A percentile compares a stretch with the other conserved stretches of the same genome.
Evolutionary conservation across 2,329 filamentous ascomycete genomes (phyloP).

Genomic region (Colletotrichum noveboracense): DNA sequence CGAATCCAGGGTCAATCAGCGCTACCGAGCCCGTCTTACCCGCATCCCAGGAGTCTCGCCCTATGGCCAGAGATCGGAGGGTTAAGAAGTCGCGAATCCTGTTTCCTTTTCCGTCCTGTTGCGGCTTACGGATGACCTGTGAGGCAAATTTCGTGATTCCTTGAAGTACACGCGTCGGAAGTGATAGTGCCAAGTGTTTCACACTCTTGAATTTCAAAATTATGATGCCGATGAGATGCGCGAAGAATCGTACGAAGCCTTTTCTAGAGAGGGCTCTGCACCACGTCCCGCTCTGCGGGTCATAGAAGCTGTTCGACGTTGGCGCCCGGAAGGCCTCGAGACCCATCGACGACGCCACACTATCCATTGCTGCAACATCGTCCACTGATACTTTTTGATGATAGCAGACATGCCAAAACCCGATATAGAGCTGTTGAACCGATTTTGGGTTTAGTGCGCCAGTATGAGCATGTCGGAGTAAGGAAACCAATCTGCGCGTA

Average conservation of each 20-base stretch:
- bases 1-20: not conserved
- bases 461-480: not conserved
- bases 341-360: not conserved
- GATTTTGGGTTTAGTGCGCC: not conserved
- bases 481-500: not conserved
- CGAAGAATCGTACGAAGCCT: not conserved
- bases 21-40: not conserved
- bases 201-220: not conserved
- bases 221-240: not conserved
- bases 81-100: not conserved
- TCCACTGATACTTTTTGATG: not conserved
- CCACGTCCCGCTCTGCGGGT: not conserved
- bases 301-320: not conserved
- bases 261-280: not conserved
- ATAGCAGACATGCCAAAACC: not conserved
- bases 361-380: not conserved
- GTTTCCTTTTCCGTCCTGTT: not conserved
- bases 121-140: not conserved
- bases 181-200: not conserved
- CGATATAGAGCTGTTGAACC: not conserved
- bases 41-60: rapidly evolving
- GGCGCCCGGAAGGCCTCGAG: not conserved
- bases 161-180: not conserved
- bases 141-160: not conserved
- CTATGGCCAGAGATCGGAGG: not conserved